Evolutionary conservation across 306 rosid species (phyloP).

Genomic region (Casuarina cunninghamiana): DNA sequence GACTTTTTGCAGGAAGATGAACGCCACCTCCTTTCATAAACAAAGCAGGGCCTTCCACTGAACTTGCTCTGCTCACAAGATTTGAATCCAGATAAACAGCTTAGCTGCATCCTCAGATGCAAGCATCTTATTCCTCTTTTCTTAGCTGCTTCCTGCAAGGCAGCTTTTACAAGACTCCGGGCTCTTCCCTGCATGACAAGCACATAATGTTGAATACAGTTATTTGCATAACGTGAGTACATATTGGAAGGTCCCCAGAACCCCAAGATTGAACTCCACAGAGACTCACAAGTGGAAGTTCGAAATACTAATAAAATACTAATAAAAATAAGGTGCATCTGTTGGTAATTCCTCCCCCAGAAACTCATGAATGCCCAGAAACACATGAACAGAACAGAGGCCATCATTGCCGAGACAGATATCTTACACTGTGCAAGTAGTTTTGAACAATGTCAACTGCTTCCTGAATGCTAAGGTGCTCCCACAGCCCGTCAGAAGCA

Average conservation of each 20-base stretch:
- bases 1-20: slow-evolving; percentile 37
- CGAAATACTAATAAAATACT: neutral
- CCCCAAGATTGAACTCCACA: neutral
- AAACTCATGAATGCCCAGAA: neutral
- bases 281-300: neutral
- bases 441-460: slow-evolving; percentile 84
- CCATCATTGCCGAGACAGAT: slow-evolving; percentile 4
- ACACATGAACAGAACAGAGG: slow-evolving; percentile 8
- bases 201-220: slow-evolving; percentile 18
- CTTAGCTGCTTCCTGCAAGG: slow-evolving; percentile 87
- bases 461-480: slow-evolving; percentile 84
- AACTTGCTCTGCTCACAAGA: slow-evolving; percentile 73
- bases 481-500: slow-evolving; percentile 97
- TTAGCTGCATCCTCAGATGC: slow-evolving; percentile 75
- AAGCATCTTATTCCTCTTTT: slow-evolving; percentile 93
- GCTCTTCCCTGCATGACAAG: slow-evolving; percentile 74
- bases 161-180: slow-evolving; percentile 70
- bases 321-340: neutral
- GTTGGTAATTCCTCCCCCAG: neutral
- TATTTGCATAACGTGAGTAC: neutral
- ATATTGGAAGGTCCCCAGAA: neutral
- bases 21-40: slow-evolving; percentile 75
- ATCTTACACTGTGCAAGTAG: slow-evolving; percentile 70
- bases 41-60: slow-evolving; percentile 48
- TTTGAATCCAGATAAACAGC: slow-evolving; percentile 74